phyloP scores from a whole-genome alignment of 2,329 filamentous ascomycete genomes.

The Fusarium bulbicola region DNA sequence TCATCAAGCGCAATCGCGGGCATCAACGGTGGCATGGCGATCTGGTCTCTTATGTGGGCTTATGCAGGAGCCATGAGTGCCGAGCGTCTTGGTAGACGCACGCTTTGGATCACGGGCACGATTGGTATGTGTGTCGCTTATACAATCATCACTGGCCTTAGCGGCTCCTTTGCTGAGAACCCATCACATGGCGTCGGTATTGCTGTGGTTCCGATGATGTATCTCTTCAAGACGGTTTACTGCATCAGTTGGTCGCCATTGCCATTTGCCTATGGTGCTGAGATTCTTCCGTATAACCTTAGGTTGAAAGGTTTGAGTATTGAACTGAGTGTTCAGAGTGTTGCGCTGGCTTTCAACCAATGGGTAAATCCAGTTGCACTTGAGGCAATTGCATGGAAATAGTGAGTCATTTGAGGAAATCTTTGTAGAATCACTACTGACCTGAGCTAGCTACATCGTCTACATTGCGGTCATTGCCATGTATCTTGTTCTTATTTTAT shows the following conservation, averaged over 20 bases:
- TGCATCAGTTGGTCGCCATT: conserved; percentile 41
- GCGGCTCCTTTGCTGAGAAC: conserved; percentile 11
- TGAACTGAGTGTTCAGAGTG: conserved; percentile 15
- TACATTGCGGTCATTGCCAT: conserved; percentile 34
- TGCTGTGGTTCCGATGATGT: conserved; percentile 27
- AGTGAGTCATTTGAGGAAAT: neutral
- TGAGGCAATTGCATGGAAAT: conserved; percentile 36
- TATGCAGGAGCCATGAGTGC: conserved; percentile 20
- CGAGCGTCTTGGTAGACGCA: conserved; percentile 17
- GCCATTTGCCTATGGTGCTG: conserved; percentile 37
- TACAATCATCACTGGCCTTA: conserved; percentile 8
- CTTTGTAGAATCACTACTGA: neutral
- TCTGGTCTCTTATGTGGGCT: conserved; percentile 27
- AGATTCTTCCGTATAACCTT: conserved; percentile 42
- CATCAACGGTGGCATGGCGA: conserved; percentile 34
- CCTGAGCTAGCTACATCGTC: conserved; percentile 7
- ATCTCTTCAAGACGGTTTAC: conserved; percentile 34
- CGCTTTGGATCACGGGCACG: conserved; percentile 23
- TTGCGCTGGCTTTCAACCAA: conserved; percentile 36
- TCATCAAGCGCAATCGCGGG: conserved; percentile 6
- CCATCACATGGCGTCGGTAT: conserved; percentile 13
- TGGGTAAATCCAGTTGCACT: conserved; percentile 39
- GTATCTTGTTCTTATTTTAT: conserved; percentile 31
- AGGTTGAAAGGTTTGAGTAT: conserved; percentile 41
- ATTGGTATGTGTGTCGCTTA: conserved; percentile 18